These are phyloP conservation scores for Hypericum perforatum DNA, from an alignment of 345 rosid species.

Conservation along the genomic window DNA sequence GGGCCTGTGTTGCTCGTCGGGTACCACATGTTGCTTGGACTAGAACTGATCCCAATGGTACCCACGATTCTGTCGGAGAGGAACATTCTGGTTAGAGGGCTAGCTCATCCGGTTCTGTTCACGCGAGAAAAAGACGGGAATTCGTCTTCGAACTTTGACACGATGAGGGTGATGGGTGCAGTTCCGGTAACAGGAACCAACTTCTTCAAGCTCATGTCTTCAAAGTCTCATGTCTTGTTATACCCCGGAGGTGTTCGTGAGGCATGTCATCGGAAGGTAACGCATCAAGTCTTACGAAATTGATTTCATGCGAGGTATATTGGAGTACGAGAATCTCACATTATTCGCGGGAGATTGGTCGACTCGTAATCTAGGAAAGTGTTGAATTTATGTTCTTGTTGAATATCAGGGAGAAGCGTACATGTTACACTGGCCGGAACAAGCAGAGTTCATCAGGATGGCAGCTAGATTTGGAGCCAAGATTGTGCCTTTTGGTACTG, in stretches of 20 bases:
- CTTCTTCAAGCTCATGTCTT: slow-evolving; percentile 51
- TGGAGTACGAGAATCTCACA: too few relatives aligned
- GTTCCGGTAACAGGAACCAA: slow-evolving; percentile 53
- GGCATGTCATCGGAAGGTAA: slow-evolving; percentile 61
- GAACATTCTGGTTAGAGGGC: slow-evolving; percentile 39
- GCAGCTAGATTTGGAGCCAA: too few relatives aligned
- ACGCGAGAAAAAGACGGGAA: slow-evolving; percentile 8
- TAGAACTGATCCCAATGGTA: slow-evolving; percentile 30
- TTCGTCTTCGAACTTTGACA: slow-evolving; percentile 22
- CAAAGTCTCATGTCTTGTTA: slow-evolving; percentile 53
- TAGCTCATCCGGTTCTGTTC: slow-evolving; percentile 42
- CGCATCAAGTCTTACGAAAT: background rate
- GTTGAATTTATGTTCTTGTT: too few relatives aligned
- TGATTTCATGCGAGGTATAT: too few relatives aligned
- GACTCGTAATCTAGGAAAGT: too few relatives aligned
- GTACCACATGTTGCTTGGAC: slow-evolving; percentile 48
- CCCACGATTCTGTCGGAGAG: slow-evolving; percentile 25
- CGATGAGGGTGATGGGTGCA: slow-evolving; percentile 51
- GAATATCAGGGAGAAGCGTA: too few relatives aligned
- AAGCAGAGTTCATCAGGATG: too few relatives aligned
- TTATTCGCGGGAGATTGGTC: too few relatives aligned
- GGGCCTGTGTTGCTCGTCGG: slow-evolving; percentile 52
- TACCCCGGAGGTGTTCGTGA: slow-evolving; percentile 82
- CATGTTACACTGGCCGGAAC: too few relatives aligned
- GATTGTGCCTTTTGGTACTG: too few relatives aligned